Evolutionary conservation across 129 eudicot genomes (phyloP), one percentile per base, ranked within the genome.

Genomic region (Oenanthe sinensis): DNA sequence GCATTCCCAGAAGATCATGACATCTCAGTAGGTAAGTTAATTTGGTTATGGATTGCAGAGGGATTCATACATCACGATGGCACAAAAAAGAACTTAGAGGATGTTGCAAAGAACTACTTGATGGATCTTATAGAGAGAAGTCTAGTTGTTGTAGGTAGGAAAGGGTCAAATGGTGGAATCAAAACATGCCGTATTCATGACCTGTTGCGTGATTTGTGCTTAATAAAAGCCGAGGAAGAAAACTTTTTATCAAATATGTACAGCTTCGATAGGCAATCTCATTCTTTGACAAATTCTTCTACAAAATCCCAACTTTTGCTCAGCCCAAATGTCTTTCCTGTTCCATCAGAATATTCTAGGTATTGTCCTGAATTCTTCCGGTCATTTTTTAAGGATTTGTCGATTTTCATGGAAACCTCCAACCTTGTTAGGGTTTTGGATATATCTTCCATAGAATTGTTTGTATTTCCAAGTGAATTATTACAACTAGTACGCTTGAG

Each of bases 101-200:
- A 83, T 22, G 76, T 81, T 65, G 71, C 71, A 15, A 42, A 65
- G 42, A 40, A 12, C 2, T 65, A 26, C 43, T 30, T 65, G 71
- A 43, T 63, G 40, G 81, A 87, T 71, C 87, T 87, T 17, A 69
- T 87, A 2, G 54, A 30, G 17, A 82, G 85, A 78, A 87, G 83
- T 60, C 55, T 87, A 3, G 67, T 87, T 42, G 33, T 85, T 3
- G 81, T 78, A 63, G 71, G 15, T 37, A 78, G 54, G 22, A 71
- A 58, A 63, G 81, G 81, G 42, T 77, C 79, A 13, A 63, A 20
- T 22, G 87, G 84, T 14, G 80, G 73, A 24, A 30, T 83, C 19
- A 88, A 79, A 81, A 60, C 86, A 0, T 83, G 78, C 24, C 81
- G 79, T 44, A 52, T 88, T 24, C 91, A 88, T 83, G 85, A 85